Evolutionary conservation across 305 asterid genomes (phyloP).

Genomic region (Solanum hybrid): DNA sequence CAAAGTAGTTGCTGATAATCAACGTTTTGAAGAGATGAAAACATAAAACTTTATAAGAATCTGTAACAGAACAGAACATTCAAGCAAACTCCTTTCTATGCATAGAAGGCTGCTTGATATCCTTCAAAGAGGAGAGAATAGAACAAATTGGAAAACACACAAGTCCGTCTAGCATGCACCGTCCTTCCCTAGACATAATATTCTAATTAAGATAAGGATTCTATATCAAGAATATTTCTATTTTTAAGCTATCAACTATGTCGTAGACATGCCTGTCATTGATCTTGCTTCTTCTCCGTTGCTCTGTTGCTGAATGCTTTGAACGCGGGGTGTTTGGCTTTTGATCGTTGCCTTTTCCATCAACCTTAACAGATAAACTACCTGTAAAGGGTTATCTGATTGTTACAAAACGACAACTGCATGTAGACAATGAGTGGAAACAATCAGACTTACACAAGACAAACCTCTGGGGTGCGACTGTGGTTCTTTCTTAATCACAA

Average conservation of each 20-base stretch:
- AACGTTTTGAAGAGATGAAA: neutral
- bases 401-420: conserved; percentile 1
- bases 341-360: conserved; percentile 53
- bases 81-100: neutral
- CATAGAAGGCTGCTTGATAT: neutral
- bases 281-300: conserved; percentile 96
- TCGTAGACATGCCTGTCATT: conserved; percentile 72
- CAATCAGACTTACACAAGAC: neutral
- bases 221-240: neutral
- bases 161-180: neutral
- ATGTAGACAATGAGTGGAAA: neutral
- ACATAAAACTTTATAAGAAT: neutral
- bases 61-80: neutral
- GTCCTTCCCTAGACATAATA: neutral
- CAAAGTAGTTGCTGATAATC: neutral
- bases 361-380: conserved; percentile 50
- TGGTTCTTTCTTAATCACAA: conserved; percentile 57
- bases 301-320: conserved; percentile 98
- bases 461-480: conserved; percentile 59
- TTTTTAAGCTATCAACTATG: neutral
- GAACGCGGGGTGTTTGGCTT: conserved; percentile 94
- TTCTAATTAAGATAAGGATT: neutral
- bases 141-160: neutral
- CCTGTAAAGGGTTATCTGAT: conserved; percentile 29
- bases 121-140: neutral